Base-by-base conservation (phyloP, 495 filamentous ascomycete genomes). In the Xylaria flabelliformis region DNA sequence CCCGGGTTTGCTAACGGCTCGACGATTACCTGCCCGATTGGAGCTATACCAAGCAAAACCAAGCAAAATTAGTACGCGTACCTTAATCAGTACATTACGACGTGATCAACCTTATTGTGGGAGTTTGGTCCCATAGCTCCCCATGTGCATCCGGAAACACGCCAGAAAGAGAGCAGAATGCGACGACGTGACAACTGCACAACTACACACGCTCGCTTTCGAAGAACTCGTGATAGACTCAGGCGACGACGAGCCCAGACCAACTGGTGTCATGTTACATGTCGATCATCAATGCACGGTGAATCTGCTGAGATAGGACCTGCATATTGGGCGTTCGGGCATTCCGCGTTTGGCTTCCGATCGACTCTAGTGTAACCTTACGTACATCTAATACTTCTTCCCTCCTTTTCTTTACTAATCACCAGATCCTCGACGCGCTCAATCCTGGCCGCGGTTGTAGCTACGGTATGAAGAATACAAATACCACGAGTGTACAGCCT, bases 311-410 rank as follows among this genome's bases (percentile, higher is more conserved):
- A 67, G 48, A 51, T 48, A 53, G 46, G 64, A 53, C 41, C 46
- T 67, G 44, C 46, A 53, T 67, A 13, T 67, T 67, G 9, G 29
- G 19, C 19, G 21, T 36, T 56, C 50, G 48, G 65, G 48, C 65
- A 55, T 67, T 67, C 65, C 65, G 6, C 34, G 32, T 67, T 67
- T 21, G 65, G 65, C 50, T 56, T 55, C 65, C 65, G 65, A 67
- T 9, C 17, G 15, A 4, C n/a, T 32, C n/a, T 67, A 50, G 29
- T 67, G 64, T 39, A 39, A 34, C 64, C 26, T 10, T 63, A 9
- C 8, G 26, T 13, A 48, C 36, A 39, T 53, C 26, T 24, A 21
- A 53, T 67, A 15, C 29, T 24, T 67, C 65, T 19, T 44, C 51
- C 4, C 48, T 55, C 48, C 24, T n/a, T 13, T 41, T 41, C n/a